Base-by-base conservation (phyloP, 257 asterid species). In the Solanum virginianum region DNA sequence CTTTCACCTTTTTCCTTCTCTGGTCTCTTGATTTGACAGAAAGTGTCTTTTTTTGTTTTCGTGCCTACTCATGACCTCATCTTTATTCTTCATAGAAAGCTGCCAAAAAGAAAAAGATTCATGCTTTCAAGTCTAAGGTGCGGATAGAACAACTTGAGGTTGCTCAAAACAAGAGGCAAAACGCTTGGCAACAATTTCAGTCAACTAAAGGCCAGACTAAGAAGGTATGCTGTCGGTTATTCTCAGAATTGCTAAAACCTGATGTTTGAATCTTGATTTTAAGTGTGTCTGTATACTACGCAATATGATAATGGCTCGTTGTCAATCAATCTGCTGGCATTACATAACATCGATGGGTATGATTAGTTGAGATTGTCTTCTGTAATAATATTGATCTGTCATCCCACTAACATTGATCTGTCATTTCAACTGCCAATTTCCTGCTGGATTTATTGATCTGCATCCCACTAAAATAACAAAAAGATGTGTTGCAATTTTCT, bases 101-200 rank as follows among this genome's bases (percentile, higher is more conserved):
- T 85, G 90, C 99, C 22, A 96, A 96, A 88, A 90, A 94, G 56
- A 96, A 96, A 90, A 95, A 95, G 90, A 91, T 96, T 82, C 99
- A 96, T 85, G 91, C 98, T 56, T 96, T 94, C 75, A 96, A 96
- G 92, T 96, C 99, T 75, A 96, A 96, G 94, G 89, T 95, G 96
- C 92, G 98, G 87, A 84, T 93, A 88, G 99, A 96, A 91, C 97
- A 89, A 88, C 95, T 94, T 86, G 99, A 96, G 90, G 95, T 93
- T 55, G 83, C 96, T 26, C 99, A 96, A 89, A 96, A 96, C 89
- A 96, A 96, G 90, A 94, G 98, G 89, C 98, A 94, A 90, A 96
- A 95, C 74, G 97, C 96, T 65, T 95, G 99, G 99, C 99, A 96
- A 88, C 98, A 96, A 87, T 96, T 96, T 88, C 98, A 96, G 89